phyloP scores from a whole-genome alignment of 306 rosid genomes.

The Fragaria iinumae region DNA sequence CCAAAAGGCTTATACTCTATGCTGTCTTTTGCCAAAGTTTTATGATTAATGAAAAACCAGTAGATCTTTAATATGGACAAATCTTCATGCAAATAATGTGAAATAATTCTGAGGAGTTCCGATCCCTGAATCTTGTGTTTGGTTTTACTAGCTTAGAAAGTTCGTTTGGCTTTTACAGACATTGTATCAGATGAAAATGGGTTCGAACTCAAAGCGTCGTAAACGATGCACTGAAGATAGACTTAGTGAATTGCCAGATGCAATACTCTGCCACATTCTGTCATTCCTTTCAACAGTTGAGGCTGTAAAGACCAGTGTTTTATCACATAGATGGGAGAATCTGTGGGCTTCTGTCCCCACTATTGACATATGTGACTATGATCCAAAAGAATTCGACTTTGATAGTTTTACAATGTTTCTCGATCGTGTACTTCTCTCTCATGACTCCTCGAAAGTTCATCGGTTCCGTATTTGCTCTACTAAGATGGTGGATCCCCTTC shows the following conservation, averaged over 20 bases:
- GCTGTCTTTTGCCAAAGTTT: neutral
- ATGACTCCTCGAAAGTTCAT: neutral
- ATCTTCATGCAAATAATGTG: neutral
- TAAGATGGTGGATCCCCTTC: neutral
- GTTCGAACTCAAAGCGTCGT: neutral
- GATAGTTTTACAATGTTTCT: neutral
- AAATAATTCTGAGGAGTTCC: neutral
- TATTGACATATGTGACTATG: neutral
- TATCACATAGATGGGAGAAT: constrained; percentile 4
- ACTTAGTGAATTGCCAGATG: neutral
- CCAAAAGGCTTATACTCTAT: neutral
- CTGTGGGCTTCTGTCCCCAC: neutral
- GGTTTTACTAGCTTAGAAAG: neutral
- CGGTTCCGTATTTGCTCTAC: neutral
- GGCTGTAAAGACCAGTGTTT: neutral
- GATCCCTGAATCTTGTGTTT: neutral
- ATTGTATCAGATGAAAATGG: neutral
- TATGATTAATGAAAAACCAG: neutral
- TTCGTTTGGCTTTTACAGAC: neutral
- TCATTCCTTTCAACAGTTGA: constrained; percentile 1
- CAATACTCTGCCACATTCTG: neutral
- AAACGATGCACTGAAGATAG: neutral
- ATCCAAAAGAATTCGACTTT: neutral
- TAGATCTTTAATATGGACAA: neutral
- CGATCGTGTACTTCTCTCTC: neutral